phyloP scores from a whole-genome alignment of 2,329 filamentous ascomycete species.

The Aureobasidium sp. region DNA sequence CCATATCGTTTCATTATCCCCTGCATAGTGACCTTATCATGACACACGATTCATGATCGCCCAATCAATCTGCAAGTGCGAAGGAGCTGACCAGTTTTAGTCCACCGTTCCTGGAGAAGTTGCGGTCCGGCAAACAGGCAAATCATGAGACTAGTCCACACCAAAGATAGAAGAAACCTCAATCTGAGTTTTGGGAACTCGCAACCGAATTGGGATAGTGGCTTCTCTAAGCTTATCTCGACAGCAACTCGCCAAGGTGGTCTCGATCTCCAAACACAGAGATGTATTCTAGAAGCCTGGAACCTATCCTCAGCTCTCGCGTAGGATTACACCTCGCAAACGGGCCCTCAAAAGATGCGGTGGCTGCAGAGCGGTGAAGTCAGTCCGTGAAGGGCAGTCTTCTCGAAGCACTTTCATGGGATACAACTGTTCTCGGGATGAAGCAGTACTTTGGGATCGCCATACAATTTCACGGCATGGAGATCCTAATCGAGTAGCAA shows the following conservation, averaged over 20 bases:
- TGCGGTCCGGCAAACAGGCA: background rate
- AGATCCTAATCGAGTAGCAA: background rate
- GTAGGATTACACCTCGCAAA: background rate
- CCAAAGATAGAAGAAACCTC: background rate
- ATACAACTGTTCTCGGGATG: background rate
- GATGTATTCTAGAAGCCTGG: background rate
- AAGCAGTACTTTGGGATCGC: background rate
- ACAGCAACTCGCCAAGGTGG: background rate
- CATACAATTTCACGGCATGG: background rate
- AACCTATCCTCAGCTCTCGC: background rate
- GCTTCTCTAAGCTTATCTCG: slow-evolving; percentile 7
- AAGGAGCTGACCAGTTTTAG: slow-evolving; percentile 9
- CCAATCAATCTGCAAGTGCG: background rate
- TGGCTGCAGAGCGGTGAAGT: background rate
- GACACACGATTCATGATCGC: background rate
- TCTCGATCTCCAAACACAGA: background rate
- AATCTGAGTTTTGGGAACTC: slow-evolving; percentile 2
- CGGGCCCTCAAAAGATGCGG: background rate
- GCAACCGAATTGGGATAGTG: slow-evolving; percentile 4
- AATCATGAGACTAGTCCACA: background rate
- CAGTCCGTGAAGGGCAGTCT: background rate
- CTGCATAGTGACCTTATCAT: slow-evolving; percentile 10
- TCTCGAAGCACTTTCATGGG: background rate
- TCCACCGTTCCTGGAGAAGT: slow-evolving; percentile 8
- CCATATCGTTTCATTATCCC: slow-evolving; percentile 4